A percentile compares a stretch with the other conserved stretches of the same genome.
Evolutionary conservation across 73 alveolate genomes (phyloP).

Genomic region (Paramecium sonneborni): DNA sequence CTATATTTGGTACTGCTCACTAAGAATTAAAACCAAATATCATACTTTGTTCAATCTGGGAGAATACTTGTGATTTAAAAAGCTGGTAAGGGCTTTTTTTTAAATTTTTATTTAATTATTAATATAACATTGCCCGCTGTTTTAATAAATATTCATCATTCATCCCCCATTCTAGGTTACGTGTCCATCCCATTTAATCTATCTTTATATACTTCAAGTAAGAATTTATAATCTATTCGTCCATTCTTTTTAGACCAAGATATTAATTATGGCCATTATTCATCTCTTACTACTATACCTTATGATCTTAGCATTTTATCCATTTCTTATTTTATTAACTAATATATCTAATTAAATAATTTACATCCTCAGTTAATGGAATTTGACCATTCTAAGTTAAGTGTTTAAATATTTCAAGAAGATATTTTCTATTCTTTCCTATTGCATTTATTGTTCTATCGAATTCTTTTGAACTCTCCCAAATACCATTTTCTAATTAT

Average conservation of each 20-base stretch:
- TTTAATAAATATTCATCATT: neutral
- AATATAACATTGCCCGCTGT: neutral
- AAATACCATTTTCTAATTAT: constrained; percentile 40
- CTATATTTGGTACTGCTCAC: constrained; percentile 23
- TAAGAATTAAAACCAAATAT: neutral
- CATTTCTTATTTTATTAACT: constrained; percentile 46
- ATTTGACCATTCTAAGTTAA: constrained; percentile 62
- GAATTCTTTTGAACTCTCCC: constrained; percentile 82
- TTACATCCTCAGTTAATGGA: constrained; percentile 69
- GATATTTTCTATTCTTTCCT: constrained; percentile 80
- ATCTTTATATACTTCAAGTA: constrained; percentile 81
- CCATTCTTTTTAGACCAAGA: constrained; percentile 76
- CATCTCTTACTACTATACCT: constrained; percentile 67
- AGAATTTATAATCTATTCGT: constrained; percentile 73
- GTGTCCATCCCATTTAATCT: constrained; percentile 69
- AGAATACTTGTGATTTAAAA: neutral
- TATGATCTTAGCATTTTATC: constrained; percentile 60
- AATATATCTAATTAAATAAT: neutral
- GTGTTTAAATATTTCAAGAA: constrained; percentile 70
- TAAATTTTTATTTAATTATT: constrained; percentile 7
- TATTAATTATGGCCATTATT: constrained; percentile 69
- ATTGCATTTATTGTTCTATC: constrained; percentile 68
- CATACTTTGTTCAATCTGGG: neutral
- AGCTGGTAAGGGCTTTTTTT: constrained; percentile 56
- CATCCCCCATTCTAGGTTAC: constrained; percentile 57